Percentiles rank a stretch among this genome's conserved stretches.
These are phyloP conservation scores for Claviceps maximensis DNA, from an alignment of 2,329 filamentous ascomycete species.

Conservation along the genomic window DNA sequence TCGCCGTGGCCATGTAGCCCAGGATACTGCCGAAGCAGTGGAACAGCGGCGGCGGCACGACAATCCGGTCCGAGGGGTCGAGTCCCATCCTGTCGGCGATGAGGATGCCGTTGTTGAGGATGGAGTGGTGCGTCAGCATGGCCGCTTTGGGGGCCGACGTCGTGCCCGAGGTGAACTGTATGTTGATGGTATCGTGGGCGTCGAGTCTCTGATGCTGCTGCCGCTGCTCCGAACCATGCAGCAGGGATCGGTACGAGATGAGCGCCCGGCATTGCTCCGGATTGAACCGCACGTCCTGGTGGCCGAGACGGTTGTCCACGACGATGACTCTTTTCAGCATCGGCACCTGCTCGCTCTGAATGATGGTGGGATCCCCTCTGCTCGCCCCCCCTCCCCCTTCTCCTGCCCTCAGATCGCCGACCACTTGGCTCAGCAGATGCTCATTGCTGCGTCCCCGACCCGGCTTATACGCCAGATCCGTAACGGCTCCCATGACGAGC, in stretches of 20 bases:
- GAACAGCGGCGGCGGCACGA: conserved; percentile 77
- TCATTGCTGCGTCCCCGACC: conserved; percentile 40
- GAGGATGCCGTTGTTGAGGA: conserved; percentile 81
- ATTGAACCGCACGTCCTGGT: conserved; percentile 31
- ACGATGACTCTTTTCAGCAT: conserved; percentile 59
- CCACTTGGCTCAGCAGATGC: conserved; percentile 30
- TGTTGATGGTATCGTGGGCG: conserved; percentile 69
- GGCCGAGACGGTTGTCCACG: conserved; percentile 57
- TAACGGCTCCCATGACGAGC: conserved; percentile 76
- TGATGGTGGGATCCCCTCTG: conserved; percentile 9
- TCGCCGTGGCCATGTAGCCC: conserved; percentile 93
- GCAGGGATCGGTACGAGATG: conserved; percentile 31
- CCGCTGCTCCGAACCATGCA: conserved; percentile 18
- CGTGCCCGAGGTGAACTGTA: conserved; percentile 95
- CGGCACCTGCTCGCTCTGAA: conserved; percentile 42
- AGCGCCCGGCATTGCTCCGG: conserved; percentile 28
- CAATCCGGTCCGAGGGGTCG: conserved; percentile 58
- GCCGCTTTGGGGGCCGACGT: conserved; percentile 85
- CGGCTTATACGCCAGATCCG: conserved; percentile 60
- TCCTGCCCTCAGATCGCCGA: conserved; percentile 24
- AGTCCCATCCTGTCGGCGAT: conserved; percentile 81
- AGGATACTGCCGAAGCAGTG: conserved; percentile 84
- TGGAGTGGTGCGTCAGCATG: conserved; percentile 71
- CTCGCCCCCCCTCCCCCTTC: too few species aligned
- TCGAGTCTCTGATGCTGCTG: conserved; percentile 31